Evolutionary conservation across 345 rosid genomes (phyloP).

Genomic region (Citropsis articulata): DNA sequence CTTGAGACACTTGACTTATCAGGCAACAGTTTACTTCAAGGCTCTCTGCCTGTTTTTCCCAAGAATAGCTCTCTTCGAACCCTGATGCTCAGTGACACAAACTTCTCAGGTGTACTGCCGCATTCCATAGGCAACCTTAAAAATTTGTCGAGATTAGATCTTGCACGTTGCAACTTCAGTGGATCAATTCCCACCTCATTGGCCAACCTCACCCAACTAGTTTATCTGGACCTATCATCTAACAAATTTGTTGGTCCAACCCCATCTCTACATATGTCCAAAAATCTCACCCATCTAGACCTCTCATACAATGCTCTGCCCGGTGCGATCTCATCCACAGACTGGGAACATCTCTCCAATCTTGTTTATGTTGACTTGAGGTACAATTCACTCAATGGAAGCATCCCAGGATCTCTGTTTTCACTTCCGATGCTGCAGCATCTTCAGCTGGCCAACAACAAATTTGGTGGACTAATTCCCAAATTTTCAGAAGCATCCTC

Average conservation of each 20-base stretch:
- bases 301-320: conserved; percentile 24
- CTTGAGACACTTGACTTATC: conserved; percentile 33
- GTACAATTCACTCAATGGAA: conserved; percentile 29
- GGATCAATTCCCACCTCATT: conserved; percentile 27
- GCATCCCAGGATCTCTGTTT: conserved; percentile 27
- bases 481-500: background rate
- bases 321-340: conserved; percentile 20
- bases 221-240: conserved; percentile 25
- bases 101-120: conserved; percentile 27
- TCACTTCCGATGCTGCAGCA: conserved; percentile 10
- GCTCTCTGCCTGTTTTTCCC: conserved; percentile 9
- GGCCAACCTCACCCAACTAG: conserved; percentile 10
- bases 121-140: conserved; percentile 22
- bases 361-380: conserved; percentile 31
- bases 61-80: conserved; percentile 21
- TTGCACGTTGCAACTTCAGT: conserved; percentile 3
- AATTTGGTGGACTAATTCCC: conserved; percentile 18
- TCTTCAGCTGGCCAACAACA: conserved; percentile 23
- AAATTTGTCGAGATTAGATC: conserved; percentile 24
- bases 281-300: conserved; percentile 22
- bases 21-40: conserved; percentile 11
- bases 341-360: conserved; percentile 21
- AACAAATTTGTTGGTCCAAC: conserved; percentile 31
- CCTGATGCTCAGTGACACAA: conserved; percentile 23
- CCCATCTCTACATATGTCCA: conserved; percentile 27